Base-by-base conservation (phyloP, 352 stramenopile genomes). In the Globisporangium nunn region DNA sequence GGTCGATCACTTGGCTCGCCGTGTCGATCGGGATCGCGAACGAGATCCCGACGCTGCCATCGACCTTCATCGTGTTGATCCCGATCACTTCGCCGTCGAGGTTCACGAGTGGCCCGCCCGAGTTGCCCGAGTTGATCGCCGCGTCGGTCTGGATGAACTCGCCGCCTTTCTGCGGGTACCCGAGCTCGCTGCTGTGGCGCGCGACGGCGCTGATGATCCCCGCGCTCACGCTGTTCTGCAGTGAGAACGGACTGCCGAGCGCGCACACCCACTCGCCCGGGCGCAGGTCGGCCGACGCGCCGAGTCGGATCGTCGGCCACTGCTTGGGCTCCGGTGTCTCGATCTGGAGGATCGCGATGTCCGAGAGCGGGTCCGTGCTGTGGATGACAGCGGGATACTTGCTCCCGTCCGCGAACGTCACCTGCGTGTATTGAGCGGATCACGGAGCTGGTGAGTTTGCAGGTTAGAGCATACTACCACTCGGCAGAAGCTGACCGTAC, bases 21-120 rank as follows among this genome's bases (percentile, higher is more conserved):
- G 74, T 96, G 66, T 98, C 91, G 14, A 96, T 95, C 30, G 92
- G 92, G 40, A 98, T 98, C 23, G 92, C 92, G 50, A 98, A 98
- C 35, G 84, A 91, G 48, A 98, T 96, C 11, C 91, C 91, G 30
- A 87, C 87, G 53, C 77, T 88, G 17, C 83, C 81, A 56, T 87
- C 77, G n/a, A 97, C 81, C 65, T 97, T 97, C 79, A 98, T 95
- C 7, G 87, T 95, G 70, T 98, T 98, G 66, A 98, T 98, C 39
- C 92, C 92, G 49, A 98, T 95, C 31, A 98, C 90, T 43, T 97
- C 73, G 29, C 92, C 92, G 58, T 97, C 87, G 41, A 98, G 58
- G 61, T 97, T 96, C 48, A 98, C 84, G 35, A 98, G 81, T n/a
- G 92, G 92, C 0, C 92, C 92, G 18, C 92, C 92, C 53, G 85